Percentiles rank a stretch among this genome's conserved stretches.
Evolutionary conservation across 768 basidiomycete genomes (phyloP).

Genomic region (Leucocoprinus leucothites): DNA sequence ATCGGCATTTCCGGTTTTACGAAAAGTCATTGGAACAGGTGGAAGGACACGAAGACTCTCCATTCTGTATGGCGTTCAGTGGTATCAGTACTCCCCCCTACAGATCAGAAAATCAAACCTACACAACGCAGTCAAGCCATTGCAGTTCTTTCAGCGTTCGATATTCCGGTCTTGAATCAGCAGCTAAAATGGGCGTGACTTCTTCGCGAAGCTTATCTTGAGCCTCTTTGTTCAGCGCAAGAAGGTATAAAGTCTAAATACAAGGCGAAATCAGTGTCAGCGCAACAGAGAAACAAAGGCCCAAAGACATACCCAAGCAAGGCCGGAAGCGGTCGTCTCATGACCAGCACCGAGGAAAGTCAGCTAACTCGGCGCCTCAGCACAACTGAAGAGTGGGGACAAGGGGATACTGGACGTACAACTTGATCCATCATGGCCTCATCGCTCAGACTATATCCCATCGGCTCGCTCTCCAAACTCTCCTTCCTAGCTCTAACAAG

Average conservation of each 20-base stretch:
- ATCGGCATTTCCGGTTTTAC: slow-evolving; percentile 33
- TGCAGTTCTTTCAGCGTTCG: slow-evolving; percentile 37
- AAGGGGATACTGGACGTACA: slow-evolving; percentile 23
- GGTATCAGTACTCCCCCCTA: background rate
- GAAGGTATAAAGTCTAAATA: slow-evolving; percentile 38
- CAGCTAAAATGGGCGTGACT: slow-evolving; percentile 30
- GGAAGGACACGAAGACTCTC: slow-evolving; percentile 42
- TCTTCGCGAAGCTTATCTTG: slow-evolving; percentile 47
- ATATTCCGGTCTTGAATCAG: slow-evolving; percentile 35
- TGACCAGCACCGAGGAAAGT: slow-evolving; percentile 41
- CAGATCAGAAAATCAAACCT: slow-evolving; percentile 5
- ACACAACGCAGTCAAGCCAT: slow-evolving; percentile 42
- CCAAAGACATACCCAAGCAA: slow-evolving; percentile 34
- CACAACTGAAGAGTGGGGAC: background rate
- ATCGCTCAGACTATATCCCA: slow-evolving; percentile 41
- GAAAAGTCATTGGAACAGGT: slow-evolving; percentile 38
- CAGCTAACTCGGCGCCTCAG: slow-evolving; percentile 21
- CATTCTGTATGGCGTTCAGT: slow-evolving; percentile 25
- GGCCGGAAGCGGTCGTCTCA: slow-evolving; percentile 36
- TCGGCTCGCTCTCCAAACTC: slow-evolving; percentile 28
- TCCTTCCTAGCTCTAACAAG: slow-evolving; percentile 42
- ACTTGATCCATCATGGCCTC: slow-evolving; percentile 51
- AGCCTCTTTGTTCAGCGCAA: slow-evolving; percentile 38
- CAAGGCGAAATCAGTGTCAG: slow-evolving; percentile 9
- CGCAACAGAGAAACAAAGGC: background rate